Conservation (phyloP, 176 grass and related monocot species). For the Eragrostis nindensis region DNA sequence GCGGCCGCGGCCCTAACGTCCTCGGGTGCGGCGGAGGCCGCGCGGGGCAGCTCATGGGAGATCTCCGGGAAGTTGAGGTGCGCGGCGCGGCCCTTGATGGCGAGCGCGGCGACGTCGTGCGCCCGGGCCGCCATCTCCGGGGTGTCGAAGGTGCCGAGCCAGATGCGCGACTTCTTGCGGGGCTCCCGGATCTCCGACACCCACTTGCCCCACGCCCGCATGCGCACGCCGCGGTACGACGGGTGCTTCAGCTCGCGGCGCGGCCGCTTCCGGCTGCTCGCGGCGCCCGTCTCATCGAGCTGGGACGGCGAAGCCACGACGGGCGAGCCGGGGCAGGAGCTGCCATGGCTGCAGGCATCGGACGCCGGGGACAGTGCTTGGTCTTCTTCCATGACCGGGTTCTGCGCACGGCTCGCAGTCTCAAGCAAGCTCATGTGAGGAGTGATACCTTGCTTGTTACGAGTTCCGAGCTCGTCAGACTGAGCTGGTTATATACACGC, state of each 20-base stretch:
- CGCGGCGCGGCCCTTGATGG: constrained; percentile 65
- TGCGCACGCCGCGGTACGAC: constrained; percentile 76
- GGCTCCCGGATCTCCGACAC: constrained; percentile 92
- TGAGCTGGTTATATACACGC: constrained; percentile 33
- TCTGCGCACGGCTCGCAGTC: not conserved
- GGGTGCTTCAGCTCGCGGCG: constrained; percentile 49
- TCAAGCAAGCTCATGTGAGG: not conserved
- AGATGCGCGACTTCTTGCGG: constrained; percentile 88
- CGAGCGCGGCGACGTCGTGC: constrained; percentile 85
- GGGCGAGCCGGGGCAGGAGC: not conserved
- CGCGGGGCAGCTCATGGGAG: constrained; percentile 38
- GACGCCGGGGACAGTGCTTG: constrained; percentile 32
- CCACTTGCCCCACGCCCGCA: constrained; percentile 94
- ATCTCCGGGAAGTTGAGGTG: constrained; percentile 61
- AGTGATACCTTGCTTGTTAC: constrained; percentile 12
- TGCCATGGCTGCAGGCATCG: not conserved
- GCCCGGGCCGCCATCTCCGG: constrained; percentile 92
- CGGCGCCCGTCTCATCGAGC: constrained; percentile 15
- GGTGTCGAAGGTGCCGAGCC: constrained; percentile 82
- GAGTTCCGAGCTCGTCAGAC: not conserved
- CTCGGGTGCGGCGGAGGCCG: constrained; percentile 27
- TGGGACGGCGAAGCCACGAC: not conserved
- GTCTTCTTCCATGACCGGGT: constrained; percentile 39
- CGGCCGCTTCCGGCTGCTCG: too few species aligned
- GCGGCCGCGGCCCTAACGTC: constrained; percentile 53